Conservation (phyloP, 108 stramenopile species). For the Skeletonema marinoi region DNA sequence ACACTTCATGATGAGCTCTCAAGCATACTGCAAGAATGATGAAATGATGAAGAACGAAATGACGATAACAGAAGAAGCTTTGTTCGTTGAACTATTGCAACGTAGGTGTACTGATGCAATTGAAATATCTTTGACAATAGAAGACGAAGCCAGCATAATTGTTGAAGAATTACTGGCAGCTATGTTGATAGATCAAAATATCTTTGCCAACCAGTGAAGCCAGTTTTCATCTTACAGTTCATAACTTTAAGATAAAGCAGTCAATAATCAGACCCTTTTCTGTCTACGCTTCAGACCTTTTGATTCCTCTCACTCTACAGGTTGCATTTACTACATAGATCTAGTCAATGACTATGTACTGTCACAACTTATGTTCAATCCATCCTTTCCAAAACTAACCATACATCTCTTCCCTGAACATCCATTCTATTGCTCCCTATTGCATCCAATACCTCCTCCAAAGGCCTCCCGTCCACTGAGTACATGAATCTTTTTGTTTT, state of each 20-base stretch:
- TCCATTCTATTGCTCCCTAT: conserved; percentile 79
- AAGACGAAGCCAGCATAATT: neutral
- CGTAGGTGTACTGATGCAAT: neutral
- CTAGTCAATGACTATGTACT: too few relatives aligned
- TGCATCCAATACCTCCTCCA: conserved; percentile 79
- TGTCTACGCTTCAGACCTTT: neutral
- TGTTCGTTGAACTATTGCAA: neutral
- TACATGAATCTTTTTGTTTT: conserved; percentile 81
- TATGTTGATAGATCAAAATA: neutral
- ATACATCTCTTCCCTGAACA: conserved; percentile 59
- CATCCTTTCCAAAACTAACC: conserved; percentile 73
- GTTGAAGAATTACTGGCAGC: neutral
- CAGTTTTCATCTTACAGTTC: neutral
- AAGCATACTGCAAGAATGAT: neutral
- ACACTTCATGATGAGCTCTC: neutral
- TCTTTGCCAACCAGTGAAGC: neutral
- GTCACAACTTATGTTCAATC: neutral
- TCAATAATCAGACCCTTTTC: neutral
- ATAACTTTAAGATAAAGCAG: neutral
- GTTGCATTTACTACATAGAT: too few relatives aligned
- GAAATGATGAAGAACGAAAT: neutral
- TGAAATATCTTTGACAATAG: neutral
- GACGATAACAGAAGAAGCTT: neutral
- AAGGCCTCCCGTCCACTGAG: conserved; percentile 57
- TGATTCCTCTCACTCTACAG: neutral